Evolutionary conservation across 2,329 filamentous ascomycete genomes (phyloP).

Genomic region (Phaeosphaeria sp.): DNA sequence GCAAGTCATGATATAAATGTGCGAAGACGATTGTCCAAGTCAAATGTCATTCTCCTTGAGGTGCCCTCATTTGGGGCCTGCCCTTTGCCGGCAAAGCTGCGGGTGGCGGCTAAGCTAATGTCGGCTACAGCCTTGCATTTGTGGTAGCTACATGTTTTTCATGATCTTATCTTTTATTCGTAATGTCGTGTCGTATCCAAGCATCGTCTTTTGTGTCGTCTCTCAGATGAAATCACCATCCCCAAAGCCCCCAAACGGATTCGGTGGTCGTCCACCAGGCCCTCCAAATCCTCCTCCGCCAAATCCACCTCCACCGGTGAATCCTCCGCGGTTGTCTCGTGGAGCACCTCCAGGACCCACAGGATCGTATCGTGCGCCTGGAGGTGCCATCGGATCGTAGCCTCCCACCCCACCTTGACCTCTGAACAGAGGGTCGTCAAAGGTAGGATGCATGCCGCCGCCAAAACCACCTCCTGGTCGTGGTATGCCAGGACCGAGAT

Average conservation of each 20-base stretch:
- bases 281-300: slow-evolving; percentile 56
- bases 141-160: not conserved
- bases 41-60: not conserved
- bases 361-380: slow-evolving; percentile 91
- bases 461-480: slow-evolving; percentile 66
- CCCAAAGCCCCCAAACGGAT: slow-evolving; percentile 68
- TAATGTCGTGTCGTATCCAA: slow-evolving; percentile 1
- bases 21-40: not conserved
- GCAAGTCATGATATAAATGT: no score
- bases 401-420: slow-evolving; percentile 59
- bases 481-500: slow-evolving; percentile 66
- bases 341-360: slow-evolving; percentile 63
- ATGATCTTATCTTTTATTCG: not conserved
- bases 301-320: no score
- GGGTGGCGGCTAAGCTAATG: not conserved
- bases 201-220: not conserved
- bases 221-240: slow-evolving; percentile 62
- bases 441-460: slow-evolving; percentile 94
- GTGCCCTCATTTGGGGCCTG: not conserved
- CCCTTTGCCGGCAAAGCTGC: not conserved
- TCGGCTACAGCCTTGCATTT: not conserved
- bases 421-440: slow-evolving; percentile 86
- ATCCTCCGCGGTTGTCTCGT: slow-evolving; percentile 41
- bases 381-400: slow-evolving; percentile 77
- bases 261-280: slow-evolving; percentile 56